These are phyloP conservation scores for Paraconiothyrium sp. DNA, from an alignment of 2,329 filamentous ascomycete species.

Conservation along the genomic window DNA sequence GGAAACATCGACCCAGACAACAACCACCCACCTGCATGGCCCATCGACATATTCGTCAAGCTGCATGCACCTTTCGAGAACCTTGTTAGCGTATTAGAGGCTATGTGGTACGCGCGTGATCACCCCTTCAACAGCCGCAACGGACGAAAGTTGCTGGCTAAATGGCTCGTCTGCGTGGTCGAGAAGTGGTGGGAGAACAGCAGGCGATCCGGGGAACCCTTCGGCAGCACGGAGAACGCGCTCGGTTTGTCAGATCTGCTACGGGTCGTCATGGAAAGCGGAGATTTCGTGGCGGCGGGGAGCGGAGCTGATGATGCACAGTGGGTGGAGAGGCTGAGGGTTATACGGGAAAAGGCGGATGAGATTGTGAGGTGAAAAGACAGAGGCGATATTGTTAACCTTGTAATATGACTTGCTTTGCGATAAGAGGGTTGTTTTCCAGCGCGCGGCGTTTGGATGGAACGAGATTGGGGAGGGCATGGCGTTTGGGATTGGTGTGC, in stretches of 20 bases:
- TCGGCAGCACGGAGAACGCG: slow-evolving; percentile 69
- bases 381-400: slow-evolving; percentile 4
- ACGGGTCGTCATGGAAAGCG: slow-evolving; percentile 55
- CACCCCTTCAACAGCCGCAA: slow-evolving; percentile 67
- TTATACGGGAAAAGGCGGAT: slow-evolving; percentile 38
- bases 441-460: slow-evolving; percentile 36
- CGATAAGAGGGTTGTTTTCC: slow-evolving; percentile 27
- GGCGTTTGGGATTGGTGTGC: slow-evolving; percentile 22
- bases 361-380: slow-evolving; percentile 37
- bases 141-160: slow-evolving; percentile 65
- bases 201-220: slow-evolving; percentile 62
- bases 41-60: slow-evolving; percentile 72
- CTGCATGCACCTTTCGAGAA: slow-evolving; percentile 70
- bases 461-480: slow-evolving; percentile 29
- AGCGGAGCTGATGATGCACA: slow-evolving; percentile 48
- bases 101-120: slow-evolving; percentile 73
- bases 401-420: slow-evolving; percentile 3
- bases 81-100: slow-evolving; percentile 69
- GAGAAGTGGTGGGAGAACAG: slow-evolving; percentile 69
- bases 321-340: slow-evolving; percentile 43
- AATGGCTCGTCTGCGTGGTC: slow-evolving; percentile 70
- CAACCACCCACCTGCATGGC: slow-evolving; percentile 60
- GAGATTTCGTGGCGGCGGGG: slow-evolving; percentile 45
- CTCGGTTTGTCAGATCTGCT: slow-evolving; percentile 51
- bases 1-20: slow-evolving; percentile 21